Evolutionary conservation across 345 rosid genomes (phyloP).

Genomic region (Eucalyptus pumila): DNA sequence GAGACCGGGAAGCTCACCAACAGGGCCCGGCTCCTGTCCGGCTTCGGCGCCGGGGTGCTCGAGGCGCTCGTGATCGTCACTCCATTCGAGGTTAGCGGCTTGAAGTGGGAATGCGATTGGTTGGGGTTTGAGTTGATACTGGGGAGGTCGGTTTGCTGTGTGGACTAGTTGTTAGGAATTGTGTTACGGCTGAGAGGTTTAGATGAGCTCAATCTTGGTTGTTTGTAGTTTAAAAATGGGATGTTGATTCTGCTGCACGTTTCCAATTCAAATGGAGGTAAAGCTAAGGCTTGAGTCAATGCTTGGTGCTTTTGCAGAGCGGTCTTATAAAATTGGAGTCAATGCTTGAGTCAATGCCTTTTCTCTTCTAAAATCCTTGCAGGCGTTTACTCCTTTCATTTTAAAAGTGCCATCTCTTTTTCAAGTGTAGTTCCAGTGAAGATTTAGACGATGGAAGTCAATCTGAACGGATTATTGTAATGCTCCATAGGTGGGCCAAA

Average conservation of each 20-base stretch:
- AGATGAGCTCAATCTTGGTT: neutral
- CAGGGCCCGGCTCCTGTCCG: slow-evolving; percentile 46
- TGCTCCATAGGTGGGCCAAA: neutral
- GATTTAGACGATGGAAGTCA: neutral
- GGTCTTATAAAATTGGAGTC: neutral
- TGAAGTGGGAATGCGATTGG: neutral
- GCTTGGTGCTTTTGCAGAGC: neutral
- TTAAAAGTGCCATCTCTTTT: neutral
- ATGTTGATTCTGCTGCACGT: neutral
- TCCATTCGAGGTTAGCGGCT: slow-evolving; percentile 65
- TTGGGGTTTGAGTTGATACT: neutral
- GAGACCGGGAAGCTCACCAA: slow-evolving; percentile 61
- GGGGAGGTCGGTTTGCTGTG: neutral
- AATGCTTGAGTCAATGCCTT: neutral
- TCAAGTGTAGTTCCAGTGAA: neutral
- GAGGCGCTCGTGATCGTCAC: slow-evolving; percentile 93
- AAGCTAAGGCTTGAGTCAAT: neutral
- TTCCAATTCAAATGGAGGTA: neutral
- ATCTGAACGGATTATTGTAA: neutral
- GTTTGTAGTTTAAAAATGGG: neutral
- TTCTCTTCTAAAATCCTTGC: neutral
- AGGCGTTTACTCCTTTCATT: neutral
- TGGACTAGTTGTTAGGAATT: neutral
- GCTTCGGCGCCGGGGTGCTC: slow-evolving; percentile 94
- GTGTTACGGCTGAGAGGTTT: neutral